Conservation (phyloP, 495 filamentous ascomycete species). For the Melanomma pulvis-pyrius region DNA sequence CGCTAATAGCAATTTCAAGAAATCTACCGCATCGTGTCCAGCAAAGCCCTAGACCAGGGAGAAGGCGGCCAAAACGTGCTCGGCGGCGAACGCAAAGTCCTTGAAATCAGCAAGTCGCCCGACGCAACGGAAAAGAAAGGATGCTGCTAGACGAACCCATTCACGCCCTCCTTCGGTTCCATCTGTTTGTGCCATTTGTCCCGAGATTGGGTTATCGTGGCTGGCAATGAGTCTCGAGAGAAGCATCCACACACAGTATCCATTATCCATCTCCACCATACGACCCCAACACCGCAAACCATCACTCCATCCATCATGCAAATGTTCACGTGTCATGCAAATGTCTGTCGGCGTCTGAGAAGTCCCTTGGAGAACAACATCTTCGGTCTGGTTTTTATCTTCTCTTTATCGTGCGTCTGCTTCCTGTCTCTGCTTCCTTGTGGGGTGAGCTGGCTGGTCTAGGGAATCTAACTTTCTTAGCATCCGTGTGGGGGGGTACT, state of each 20-base stretch:
- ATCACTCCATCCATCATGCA: neutral
- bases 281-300: constrained; percentile 1
- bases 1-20: constrained; percentile 57
- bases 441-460: constrained; percentile 7
- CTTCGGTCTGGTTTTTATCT: neutral
- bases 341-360: constrained; percentile 36
- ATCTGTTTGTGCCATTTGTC: constrained; percentile 20
- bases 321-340: constrained; percentile 21
- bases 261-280: too few relatives aligned
- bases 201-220: constrained; percentile 19
- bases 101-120: constrained; percentile 79
- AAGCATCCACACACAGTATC: constrained; percentile 3
- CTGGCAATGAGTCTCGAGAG: constrained; percentile 9
- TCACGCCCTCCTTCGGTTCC: neutral
- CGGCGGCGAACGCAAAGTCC: constrained; percentile 63
- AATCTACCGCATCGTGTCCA: constrained; percentile 99
- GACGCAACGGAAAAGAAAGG: constrained; percentile 77
- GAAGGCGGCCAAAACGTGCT: constrained; percentile 75
- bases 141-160: constrained; percentile 70
- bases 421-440: constrained; percentile 21
- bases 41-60: constrained; percentile 88
- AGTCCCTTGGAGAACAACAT: constrained; percentile 13
- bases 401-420: constrained; percentile 15
- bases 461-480: constrained; percentile 22
- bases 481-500: constrained; percentile 20